A percentile compares a stretch with the other conserved stretches of the same genome.
phyloP scores from a whole-genome alignment of 2,329 filamentous ascomycete species.

The Fusarium haematococcum region DNA sequence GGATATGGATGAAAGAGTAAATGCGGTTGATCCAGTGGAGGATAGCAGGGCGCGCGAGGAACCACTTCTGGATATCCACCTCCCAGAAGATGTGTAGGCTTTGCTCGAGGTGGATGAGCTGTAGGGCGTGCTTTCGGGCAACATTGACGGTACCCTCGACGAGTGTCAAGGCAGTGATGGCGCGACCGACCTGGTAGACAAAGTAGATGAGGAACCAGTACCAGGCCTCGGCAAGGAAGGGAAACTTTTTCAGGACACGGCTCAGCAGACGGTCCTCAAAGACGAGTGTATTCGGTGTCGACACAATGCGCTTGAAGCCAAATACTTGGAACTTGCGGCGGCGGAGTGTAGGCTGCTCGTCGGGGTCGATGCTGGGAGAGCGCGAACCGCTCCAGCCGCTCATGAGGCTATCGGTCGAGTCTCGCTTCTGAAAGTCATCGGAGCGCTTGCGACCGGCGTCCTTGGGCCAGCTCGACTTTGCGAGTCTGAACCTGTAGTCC shows the following conservation, averaged over 20 bases:
- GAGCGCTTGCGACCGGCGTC: conserved; percentile 43
- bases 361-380: conserved; percentile 44
- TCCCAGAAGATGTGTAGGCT: conserved; percentile 74
- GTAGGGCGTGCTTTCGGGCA: conserved; percentile 75
- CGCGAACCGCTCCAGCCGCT: conserved; percentile 42
- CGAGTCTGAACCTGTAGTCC: conserved; percentile 48
- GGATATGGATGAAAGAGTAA: conserved; percentile 84
- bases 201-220: conserved; percentile 84
- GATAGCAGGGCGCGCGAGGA: conserved; percentile 61
- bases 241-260: conserved; percentile 73
- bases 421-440: conserved; percentile 45
- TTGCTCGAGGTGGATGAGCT: conserved; percentile 75
- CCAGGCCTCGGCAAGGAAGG: conserved; percentile 80
- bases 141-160: conserved; percentile 76
- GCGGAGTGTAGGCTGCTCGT: conserved; percentile 46
- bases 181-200: conserved; percentile 81
- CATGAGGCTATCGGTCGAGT: conserved; percentile 42
- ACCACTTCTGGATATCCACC: conserved; percentile 68
- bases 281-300: conserved; percentile 49
- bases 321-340: conserved; percentile 50
- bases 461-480: conserved; percentile 35
- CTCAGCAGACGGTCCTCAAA: conserved; percentile 49
- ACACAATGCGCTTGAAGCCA: conserved; percentile 46
- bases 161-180: conserved; percentile 76
- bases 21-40: conserved; percentile 78